Evolutionary conservation across 75 land plant species (phyloP).

Genomic region (Pinus albicaulis): DNA sequence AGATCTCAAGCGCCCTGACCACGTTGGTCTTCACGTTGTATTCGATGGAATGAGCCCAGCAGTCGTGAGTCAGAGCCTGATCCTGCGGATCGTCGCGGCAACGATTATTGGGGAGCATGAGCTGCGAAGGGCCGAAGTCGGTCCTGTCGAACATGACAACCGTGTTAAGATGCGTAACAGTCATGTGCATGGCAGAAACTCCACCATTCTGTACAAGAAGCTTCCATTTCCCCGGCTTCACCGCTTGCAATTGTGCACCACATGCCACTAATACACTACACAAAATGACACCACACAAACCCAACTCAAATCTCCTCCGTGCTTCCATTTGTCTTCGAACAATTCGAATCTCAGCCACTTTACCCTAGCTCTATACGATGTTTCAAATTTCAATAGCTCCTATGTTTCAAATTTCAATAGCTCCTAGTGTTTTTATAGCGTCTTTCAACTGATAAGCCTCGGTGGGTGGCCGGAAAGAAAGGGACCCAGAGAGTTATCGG

Average conservation of each 20-base stretch:
- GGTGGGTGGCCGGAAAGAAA: too few species aligned
- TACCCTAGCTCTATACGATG: too few species aligned
- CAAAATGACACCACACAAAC: too few species aligned
- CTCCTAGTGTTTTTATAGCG: too few species aligned
- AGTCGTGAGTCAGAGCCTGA: slow-evolving; percentile 34
- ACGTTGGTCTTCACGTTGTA: slow-evolving; percentile 24
- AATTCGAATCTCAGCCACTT: too few species aligned
- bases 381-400: too few species aligned
- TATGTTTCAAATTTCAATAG: too few species aligned
- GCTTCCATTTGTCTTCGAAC: too few species aligned
- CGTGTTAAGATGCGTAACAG: slow-evolving; percentile 39
- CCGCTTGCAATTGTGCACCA: not conserved
- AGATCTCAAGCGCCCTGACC: slow-evolving; percentile 47
- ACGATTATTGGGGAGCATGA: slow-evolving; percentile 21
- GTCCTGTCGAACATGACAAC: slow-evolving; percentile 67
- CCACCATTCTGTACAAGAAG: slow-evolving; percentile 54
- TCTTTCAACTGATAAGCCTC: too few species aligned
- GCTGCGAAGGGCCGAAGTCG: slow-evolving; percentile 49
- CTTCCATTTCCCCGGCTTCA: slow-evolving; percentile 33
- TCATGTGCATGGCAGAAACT: slow-evolving; percentile 86
- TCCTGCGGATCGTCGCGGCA: slow-evolving; percentile 26
- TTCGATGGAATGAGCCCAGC: slow-evolving; percentile 70
- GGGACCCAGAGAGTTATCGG: too few species aligned
- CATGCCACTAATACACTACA: too few species aligned
- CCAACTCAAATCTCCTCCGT: too few species aligned